Percentiles rank a stretch among this genome's conserved stretches.
These are phyloP conservation scores for Pterocarpus santalinus DNA, from an alignment of 306 rosid species.

Conservation along the genomic window DNA sequence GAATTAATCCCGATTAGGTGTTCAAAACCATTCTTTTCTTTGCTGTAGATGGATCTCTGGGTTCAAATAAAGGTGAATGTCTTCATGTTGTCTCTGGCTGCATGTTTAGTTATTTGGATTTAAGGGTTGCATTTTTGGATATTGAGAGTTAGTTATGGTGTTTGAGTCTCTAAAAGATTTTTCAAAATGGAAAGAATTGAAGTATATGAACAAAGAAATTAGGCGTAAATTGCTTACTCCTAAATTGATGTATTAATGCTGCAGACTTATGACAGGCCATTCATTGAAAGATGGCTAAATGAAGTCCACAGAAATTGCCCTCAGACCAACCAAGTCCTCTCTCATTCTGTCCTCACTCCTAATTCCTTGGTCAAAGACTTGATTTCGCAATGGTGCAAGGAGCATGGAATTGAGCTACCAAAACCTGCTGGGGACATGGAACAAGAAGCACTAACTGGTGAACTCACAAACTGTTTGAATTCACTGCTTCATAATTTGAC, in stretches of 20 bases:
- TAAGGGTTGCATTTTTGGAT: neutral
- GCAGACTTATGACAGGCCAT: constrained; percentile 65
- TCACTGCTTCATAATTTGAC: constrained; percentile 56
- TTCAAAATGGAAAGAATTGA: neutral
- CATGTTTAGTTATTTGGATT: neutral
- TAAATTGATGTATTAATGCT: neutral
- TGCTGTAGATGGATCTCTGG: neutral
- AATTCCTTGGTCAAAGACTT: constrained; percentile 53
- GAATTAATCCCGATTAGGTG: neutral
- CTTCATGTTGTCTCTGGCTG: too few relatives aligned
- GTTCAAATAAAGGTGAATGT: neutral
- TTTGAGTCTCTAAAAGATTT: neutral
- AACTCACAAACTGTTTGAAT: constrained; percentile 31
- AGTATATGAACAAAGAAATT: neutral
- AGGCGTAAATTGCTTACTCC: neutral
- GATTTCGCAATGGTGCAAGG: constrained; percentile 60
- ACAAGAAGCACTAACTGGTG: constrained; percentile 31
- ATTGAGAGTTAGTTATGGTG: constrained; percentile 1
- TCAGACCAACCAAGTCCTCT: constrained; percentile 52
- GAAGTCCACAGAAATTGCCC: constrained; percentile 58
- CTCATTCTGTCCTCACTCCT: constrained; percentile 47
- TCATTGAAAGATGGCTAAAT: constrained; percentile 55
- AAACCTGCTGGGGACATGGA: constrained; percentile 34
- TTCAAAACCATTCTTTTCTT: neutral
- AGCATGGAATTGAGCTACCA: constrained; percentile 48